phyloP scores from a whole-genome alignment of 176 grass and related monocot species.

The Paspalum vaginatum region DNA sequence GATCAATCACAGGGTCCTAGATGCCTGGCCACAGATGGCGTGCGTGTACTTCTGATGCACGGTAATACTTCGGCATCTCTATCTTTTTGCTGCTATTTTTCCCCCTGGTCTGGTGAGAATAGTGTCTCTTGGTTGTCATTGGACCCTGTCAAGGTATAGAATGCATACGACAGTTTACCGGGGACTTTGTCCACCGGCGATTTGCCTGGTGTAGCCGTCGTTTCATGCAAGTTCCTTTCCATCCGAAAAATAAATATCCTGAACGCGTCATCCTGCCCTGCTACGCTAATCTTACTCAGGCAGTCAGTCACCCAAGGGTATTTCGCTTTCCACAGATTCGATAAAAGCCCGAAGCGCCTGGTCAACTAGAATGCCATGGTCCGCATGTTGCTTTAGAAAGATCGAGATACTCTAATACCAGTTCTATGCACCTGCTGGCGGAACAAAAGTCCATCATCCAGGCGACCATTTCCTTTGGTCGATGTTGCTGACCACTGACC shows the following conservation, averaged over 20 bases:
- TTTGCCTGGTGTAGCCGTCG: not conserved
- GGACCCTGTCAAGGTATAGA: not conserved
- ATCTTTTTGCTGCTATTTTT: not conserved
- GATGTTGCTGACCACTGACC: conserved; percentile 35
- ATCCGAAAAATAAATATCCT: not conserved
- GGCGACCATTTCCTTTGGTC: conserved; percentile 15
- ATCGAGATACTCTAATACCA: not conserved
- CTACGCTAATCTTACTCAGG: not conserved
- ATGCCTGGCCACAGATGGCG: not conserved
- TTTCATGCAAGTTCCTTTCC: not conserved
- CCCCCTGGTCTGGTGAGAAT: not conserved
- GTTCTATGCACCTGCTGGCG: not conserved
- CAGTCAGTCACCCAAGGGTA: not conserved
- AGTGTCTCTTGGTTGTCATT: not conserved
- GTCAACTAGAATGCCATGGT: conserved; percentile 25
- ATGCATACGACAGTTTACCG: not conserved
- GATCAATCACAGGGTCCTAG: not conserved
- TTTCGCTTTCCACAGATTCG: not conserved
- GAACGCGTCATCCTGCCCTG: not conserved
- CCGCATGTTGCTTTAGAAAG: conserved; percentile 14
- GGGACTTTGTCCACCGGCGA: too few relatives aligned
- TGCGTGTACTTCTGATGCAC: not conserved
- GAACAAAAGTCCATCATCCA: not conserved
- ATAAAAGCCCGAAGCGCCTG: not conserved
- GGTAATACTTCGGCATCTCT: not conserved